Base-by-base conservation (phyloP, 345 rosid genomes). In the Mercurialis annua region DNA sequence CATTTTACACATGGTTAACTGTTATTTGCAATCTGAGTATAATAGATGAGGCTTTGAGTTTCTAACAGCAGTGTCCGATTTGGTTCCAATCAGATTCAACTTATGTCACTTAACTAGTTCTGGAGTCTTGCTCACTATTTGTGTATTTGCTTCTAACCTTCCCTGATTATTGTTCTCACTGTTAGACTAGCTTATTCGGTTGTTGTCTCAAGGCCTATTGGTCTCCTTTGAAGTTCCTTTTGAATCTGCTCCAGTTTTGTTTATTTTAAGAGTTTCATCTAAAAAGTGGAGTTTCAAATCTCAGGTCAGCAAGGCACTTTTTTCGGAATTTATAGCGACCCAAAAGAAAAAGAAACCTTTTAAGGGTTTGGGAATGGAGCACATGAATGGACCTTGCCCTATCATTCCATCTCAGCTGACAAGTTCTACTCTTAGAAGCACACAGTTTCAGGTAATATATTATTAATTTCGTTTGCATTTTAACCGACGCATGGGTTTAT, bases 281-380 rank as follows among this genome's bases (percentile, higher is more conserved):
- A 23, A 64, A 65, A 20, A 30, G 17, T 70, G 66, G n/a, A 55
- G 50, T 27, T 60, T 34, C 12, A n/a, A 18, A 55, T 46, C 46
- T 54, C 83, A 94, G 99, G 89, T 90, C 69, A 86, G 99, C 85
- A 94, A 90, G 78, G 90, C 99, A 3, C 96, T 94, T 38, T 78
- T 89, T 71, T 85, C 78, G n/a, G 97, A 86, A 74, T 89, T 85
- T 81, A 20, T 81, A 27, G 80, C 80, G 0, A 86, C 87, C 61
- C 75, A 69, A 77, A 94, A 87, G 84, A 86, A 72, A 77, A 89
- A 86, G 6, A 82, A 78, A 68, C 86, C 85, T 69, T 84, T 90
- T 43, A 80, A 80, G 66, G 92, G 82, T 40, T 77, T 89, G 73
- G 97, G 96, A 47, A 76, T 94, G 71, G 96, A 87, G 73, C 96